These are phyloP conservation scores for Xylaria sp. DNA, from an alignment of 495 filamentous ascomycete genomes.

Conservation along the genomic window DNA sequence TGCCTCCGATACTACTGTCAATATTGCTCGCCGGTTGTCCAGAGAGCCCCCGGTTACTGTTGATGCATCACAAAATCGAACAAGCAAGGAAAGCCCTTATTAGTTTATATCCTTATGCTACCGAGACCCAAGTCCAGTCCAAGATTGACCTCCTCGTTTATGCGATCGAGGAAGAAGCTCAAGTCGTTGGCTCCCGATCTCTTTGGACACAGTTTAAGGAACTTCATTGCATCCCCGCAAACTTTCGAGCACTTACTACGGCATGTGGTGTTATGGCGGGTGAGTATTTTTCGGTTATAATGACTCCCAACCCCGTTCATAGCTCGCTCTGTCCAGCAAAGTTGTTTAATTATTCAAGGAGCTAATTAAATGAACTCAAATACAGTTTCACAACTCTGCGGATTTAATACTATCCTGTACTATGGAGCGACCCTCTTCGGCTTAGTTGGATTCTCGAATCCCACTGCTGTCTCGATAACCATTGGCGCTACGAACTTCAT, in stretches of 20 bases:
- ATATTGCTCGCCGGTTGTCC: background rate
- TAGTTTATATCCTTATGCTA: slow-evolving; percentile 49
- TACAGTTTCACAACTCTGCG: slow-evolving; percentile 47
- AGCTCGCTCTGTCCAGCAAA: background rate
- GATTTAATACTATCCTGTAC: slow-evolving; percentile 59
- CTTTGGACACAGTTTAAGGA: slow-evolving; percentile 51
- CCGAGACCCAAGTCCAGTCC: slow-evolving; percentile 45
- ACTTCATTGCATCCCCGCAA: slow-evolving; percentile 52
- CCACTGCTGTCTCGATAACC: slow-evolving; percentile 56
- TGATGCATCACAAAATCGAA: slow-evolving; percentile 52
- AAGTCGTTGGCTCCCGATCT: slow-evolving; percentile 44
- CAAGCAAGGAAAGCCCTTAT: slow-evolving; percentile 48
- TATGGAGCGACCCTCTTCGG: slow-evolving; percentile 60
- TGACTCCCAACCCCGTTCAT: background rate
- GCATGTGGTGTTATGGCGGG: slow-evolving; percentile 60
- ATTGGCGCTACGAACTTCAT: slow-evolving; percentile 61
- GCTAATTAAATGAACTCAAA: background rate
- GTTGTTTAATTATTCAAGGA: background rate
- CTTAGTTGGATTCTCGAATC: slow-evolving; percentile 58
- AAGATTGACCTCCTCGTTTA: slow-evolving; percentile 48
- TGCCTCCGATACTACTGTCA: slow-evolving; percentile 55
- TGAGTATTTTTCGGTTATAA: background rate
- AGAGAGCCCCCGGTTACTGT: slow-evolving; percentile 53
- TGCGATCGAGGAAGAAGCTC: slow-evolving; percentile 48
- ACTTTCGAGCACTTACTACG: slow-evolving; percentile 55